phyloP scores from a whole-genome alignment of 208 protist genomes.

The Phytomonas sp. region DNA sequence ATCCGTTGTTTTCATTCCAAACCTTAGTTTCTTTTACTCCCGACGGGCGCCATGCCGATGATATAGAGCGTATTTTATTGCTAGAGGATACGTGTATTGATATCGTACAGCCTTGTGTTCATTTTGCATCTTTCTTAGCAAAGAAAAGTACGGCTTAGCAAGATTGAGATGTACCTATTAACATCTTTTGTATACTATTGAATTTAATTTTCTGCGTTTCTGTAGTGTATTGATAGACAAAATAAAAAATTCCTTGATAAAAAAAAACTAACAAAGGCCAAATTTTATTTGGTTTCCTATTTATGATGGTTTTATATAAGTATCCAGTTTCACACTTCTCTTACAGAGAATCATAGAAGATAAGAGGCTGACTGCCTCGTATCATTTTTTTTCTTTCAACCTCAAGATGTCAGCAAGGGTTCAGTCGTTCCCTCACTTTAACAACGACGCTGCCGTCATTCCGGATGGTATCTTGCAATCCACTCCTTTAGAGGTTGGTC shows the following conservation, averaged over 20 bases:
- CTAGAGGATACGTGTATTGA: slow-evolving; percentile 14
- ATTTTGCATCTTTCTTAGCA: slow-evolving; percentile 22
- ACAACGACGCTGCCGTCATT: neutral
- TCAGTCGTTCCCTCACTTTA: neutral
- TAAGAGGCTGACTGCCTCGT: neutral
- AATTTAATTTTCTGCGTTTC: neutral
- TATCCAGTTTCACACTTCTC: neutral
- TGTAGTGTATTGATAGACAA: neutral
- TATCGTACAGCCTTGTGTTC: slow-evolving; percentile 23
- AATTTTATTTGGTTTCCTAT: neutral
- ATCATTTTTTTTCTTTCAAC: neutral
- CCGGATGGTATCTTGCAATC: neutral
- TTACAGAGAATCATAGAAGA: neutral
- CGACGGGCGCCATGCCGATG: slow-evolving; percentile 23
- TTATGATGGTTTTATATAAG: neutral
- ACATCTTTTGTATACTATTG: neutral
- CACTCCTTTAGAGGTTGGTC: neutral
- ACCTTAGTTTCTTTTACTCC: slow-evolving; percentile 26
- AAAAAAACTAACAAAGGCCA: neutral
- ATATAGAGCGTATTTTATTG: slow-evolving; percentile 34
- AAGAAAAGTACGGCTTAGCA: neutral
- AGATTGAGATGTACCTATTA: neutral
- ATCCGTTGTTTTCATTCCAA: slow-evolving; percentile 27
- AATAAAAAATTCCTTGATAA: neutral
- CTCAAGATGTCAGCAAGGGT: neutral